Evolutionary conservation across 345 rosid species (phyloP), one percentile per base, ranked within the genome.

Genomic region (Salix purpurea): DNA sequence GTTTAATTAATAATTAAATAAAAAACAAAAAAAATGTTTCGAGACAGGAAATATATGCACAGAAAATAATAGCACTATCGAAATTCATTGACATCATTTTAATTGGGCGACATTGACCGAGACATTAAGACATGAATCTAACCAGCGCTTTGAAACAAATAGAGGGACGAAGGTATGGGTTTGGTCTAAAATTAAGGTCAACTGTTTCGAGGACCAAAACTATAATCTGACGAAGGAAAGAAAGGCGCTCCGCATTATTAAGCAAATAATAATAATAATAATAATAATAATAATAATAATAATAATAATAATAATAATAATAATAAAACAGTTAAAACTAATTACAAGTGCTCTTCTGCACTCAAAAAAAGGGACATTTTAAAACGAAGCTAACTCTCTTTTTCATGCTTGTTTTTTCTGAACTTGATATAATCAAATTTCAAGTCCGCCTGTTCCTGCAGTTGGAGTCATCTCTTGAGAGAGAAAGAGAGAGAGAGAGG

Each of bases 371-470:
- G 19, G 30, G 32, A 24, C 21, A 74, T 10, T 24, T 24, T 39
- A 69, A 62, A 14, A 42, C 21, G 32, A 64, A 64, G 66, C 60
- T 69, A 64, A 11, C 60, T 11, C 3, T 26, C 13, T 64, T 34
- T 73, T 73, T 10, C 46, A 30, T 64, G 76, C 42, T 28, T 3
- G 61, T 44, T 64, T 64, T 34, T 32, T 56, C 16, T 69, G 44
- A 78, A 78, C 32, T 52, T 73, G 79, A 84, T 86, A 84, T 84
- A 78, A 86, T 78, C 39, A 18, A 14, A 50, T 19, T 76, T 71
- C 44, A 77, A 67, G 82, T 78, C 82, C 82, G 78, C 71, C 71
- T 69, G 50, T 56, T 0, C 18, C 50, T 46, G 21, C 6, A 16
- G 24, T 2, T 28, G 50, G 18, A 46, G 23, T 14, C 50, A 50